Base-by-base conservation (phyloP, 2,329 filamentous ascomycete genomes). In the Talaromyces funiculosus region DNA sequence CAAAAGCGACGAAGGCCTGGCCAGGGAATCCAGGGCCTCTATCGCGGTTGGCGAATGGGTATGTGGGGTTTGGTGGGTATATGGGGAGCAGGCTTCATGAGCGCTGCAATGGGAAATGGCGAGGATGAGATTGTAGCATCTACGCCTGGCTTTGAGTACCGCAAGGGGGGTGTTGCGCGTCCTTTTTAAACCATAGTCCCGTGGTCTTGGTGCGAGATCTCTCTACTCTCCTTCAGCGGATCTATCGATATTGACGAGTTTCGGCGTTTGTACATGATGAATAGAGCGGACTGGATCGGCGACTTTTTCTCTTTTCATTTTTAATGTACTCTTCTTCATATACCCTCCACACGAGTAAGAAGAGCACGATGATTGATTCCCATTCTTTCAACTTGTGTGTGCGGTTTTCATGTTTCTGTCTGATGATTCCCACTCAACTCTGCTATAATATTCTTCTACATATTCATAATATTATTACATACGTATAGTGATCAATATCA, bases 41-140 rank as follows among this genome's bases (percentile, higher is more conserved):
- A 83, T 71, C 77, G 82, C 60, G 82, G 82, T 57, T 85, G 82
- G 82, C 77, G 81, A 64, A 77, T 85, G 29, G 80, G 80, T 9
- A 77, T 81, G 72, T 82, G 80, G 80, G 80, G 79, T 16, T 75
- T 84, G 47, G 77, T 81, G 18, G 82, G 82, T 6, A 77, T 84
- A 60, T 83, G 82, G 81, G 79, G 81, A 35, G 75, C 80, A 62
- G 74, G 71, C 53, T 69, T 79, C 35, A 71, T 81, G 29, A 76
- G 78, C 45, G 72, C 72, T 37, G 65, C 72, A 3, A 65, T 74
- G 16, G 73, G 71, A 7, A 67, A 68, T 35, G 69, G 65, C 29
- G 75, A 77, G 45, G 75, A 77, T 16, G 73, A 74, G 22, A 64
- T 71, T 10, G 57, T 65, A 37, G 51, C 53, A n/a, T 62, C 63